Base-by-base conservation (phyloP, 2,329 filamentous ascomycete species). In the Ophiobolus disseminans region DNA sequence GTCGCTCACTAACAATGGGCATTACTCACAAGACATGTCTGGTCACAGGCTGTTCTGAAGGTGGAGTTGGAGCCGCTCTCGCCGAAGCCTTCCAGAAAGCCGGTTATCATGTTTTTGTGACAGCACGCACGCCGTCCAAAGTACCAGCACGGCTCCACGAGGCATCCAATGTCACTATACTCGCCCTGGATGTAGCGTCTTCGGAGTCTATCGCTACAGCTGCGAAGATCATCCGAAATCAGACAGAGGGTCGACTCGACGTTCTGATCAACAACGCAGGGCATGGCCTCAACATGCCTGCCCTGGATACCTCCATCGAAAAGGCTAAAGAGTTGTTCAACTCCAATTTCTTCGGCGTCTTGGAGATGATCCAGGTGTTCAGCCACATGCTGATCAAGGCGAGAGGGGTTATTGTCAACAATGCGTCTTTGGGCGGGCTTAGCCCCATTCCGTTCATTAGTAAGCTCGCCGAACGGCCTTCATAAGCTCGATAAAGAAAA, bases 231-330 rank as follows among this genome's bases (percentile, higher is more conserved):
- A 53, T 58, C 0, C 32, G 14, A 2, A 42, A 36, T 9, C 14
- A 17, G 5, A 57, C 52, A 6, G 41, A 46, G 13, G 52, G 56
- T 3, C 50, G 26, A n/a, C 45, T 63, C 1, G 57, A 63, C 32
- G 50, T 65, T 5, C 47, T 75, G 1, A 32, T 80, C 45, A 79
- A 79, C 60, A 80, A 80, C 44, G 74, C 77, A 10, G 77, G 73
- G 2, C 38, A 44, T 2, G 58, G 55, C n/a, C 65, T 65, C n/a
- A 53, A 63, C 8, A 63, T 63, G 47, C 77, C 76, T 1, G 50
- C 71, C 4, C 43, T 78, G 10, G 60, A 63, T 23, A 32, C 39
- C 5, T 38, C 56, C 21, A 38, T 64, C 7, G 55, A 45, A 1
- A 22, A 55, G 14, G 57, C 37, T 6, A 56, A 50, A 23, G 32